A percentile compares a stretch with the other conserved stretches of the same genome.
phyloP scores from a whole-genome alignment of 2,329 filamentous ascomycete genomes.

The Trichoderma semiorbis region DNA sequence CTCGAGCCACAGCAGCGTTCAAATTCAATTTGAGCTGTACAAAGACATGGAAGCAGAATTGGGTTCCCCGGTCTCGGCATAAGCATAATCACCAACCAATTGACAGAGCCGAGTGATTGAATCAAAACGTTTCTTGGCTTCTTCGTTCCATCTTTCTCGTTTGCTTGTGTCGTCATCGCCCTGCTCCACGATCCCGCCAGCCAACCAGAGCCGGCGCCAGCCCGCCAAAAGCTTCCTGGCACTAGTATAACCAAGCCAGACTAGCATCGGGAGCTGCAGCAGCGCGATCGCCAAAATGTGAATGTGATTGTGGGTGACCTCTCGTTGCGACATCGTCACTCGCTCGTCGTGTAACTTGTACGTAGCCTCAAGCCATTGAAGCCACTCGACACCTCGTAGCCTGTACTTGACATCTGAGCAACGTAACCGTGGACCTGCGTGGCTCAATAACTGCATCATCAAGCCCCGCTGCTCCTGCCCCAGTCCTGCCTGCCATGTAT shows the following conservation, averaged over 20 bases:
- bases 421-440: background rate
- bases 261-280: slow-evolving; percentile 1
- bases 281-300: background rate
- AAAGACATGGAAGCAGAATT: background rate
- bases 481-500: background rate
- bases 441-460: slow-evolving; percentile 3
- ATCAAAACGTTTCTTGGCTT: background rate
- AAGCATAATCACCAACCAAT: background rate
- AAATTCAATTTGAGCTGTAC: background rate
- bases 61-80: background rate
- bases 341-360: background rate
- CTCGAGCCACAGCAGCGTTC: background rate
- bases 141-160: background rate
- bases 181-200: slow-evolving; percentile 11
- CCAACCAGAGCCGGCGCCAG: background rate
- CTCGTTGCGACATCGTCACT: background rate
- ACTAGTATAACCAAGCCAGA: background rate
- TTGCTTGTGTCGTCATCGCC: slow-evolving; percentile 23
- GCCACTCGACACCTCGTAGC: background rate
- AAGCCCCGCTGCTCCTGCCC: background rate
- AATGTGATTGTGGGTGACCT: background rate
- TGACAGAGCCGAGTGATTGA: background rate
- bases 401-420: background rate
- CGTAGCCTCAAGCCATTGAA: background rate
- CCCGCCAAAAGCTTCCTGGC: background rate